Base-by-base conservation (phyloP, 1,284 basidiomycete species). In the Austroboletus rostrupii region DNA sequence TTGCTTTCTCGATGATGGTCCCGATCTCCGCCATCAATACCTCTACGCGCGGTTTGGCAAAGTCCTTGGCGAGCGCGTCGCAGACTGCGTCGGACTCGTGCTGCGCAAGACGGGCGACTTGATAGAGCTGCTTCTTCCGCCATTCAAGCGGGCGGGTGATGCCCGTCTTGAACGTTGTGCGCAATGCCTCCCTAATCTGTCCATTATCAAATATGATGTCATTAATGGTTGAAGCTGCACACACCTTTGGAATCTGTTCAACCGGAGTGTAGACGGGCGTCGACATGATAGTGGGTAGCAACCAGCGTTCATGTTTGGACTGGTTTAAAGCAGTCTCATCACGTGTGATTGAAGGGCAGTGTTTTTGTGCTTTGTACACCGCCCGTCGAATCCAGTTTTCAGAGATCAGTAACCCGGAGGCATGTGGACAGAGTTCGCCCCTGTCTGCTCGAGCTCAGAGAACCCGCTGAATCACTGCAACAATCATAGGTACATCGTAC, bases 61-160 rank as follows among this genome's bases (percentile, higher is more conserved):
- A 43, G 33, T 68, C 68, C 19, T 58, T 58, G 17, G 54, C 40
- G 14, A 67, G 37, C 0, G 68, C 66, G 2, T 69, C 60, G 19
- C 56, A 60, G 11, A 68, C 40, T 2, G 55, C 54, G 7, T 65
- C 54, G 7, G 53, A 40, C 38, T 70, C 66, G 26, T 58, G 55
- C 35, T 69, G 68, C 14, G 48, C 57, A 44, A 68, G 13, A 7
- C 61, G 59, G 17, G 65, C 67, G n/a, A 70, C 49, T 13, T 70
- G 68, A 26, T 57, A 53, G 47, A 68, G 59, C 13, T 70, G 68
- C 38, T 62, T 55, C 39, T 59, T 60, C 5, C 66, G 57, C 62
- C 62, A 65, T 46, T 48, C 50, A 21, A 65, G 53, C 7, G 66
- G 52, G 20, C 59, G 65, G 6, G 63, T 68, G 17, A 51, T 3